Base-by-base conservation (phyloP, 2,329 filamentous ascomycete species). In the Cladobotryum mycophilum region DNA sequence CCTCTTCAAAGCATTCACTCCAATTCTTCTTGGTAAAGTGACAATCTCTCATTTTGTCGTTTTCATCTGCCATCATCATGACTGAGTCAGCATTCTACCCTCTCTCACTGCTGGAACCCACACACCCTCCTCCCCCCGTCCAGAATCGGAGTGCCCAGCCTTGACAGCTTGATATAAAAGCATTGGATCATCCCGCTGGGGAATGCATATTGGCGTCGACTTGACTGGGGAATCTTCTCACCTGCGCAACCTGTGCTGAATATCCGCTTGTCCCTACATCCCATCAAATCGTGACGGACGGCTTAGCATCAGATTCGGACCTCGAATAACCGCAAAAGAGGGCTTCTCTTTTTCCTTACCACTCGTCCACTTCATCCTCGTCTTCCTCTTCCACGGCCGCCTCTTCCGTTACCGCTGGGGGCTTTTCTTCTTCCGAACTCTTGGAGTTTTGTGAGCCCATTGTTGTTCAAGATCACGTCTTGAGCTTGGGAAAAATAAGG, bases 11-110 rank as follows among this genome's bases (percentile, higher is more conserved):
- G 70, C 93, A 99, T 52, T 79, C 77, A 60, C 93, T 79, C 92
- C 93, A 99, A 67, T 99, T 93, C 67, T 91, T 96, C 78, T 91
- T 96, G 49, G 92, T 89, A 64, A 82, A 96, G 69, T 95, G 96
- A 70, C 93, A 99, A 67, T 97, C 89, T 35, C 90, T 96, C 84
- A 99, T 80, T 64, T 84, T 91, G 48, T 80, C 74, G 64, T 97
- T 96, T 65, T 97, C 92, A 18, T 82, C 92, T 96, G 58, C 20
- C 34, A 20, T 18, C 30, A 30, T 35, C 17, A 9, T 18, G 12
- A 15, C 35, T n/a, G 15, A 34, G 49, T 52, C 52, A 52, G 42
- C 22, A 8, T 40, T 11, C 25, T 20, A 6, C 35, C 15, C 15
- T 40, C 15, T 40, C 6, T 11, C 3, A 45, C 14, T 18, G 38